Evolutionary conservation across 805 yeast genomes (phyloP).

Genomic region (Clavispora phyllophila): DNA sequence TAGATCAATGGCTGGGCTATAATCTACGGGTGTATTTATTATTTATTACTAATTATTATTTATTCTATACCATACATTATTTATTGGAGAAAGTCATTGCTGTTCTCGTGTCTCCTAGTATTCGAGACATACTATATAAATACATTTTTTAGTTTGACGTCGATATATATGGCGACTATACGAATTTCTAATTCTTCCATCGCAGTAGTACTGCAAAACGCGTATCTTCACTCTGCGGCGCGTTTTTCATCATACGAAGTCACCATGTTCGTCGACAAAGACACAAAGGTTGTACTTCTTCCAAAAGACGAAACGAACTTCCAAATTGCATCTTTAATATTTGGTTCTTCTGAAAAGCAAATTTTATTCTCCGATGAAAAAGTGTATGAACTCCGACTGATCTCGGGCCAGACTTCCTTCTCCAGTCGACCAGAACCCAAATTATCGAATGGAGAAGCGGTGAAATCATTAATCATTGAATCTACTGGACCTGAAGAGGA

Average conservation of each 20-base stretch:
- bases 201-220: neutral
- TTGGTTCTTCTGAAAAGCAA: constrained; percentile 2
- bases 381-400: constrained; percentile 12
- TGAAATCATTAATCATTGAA: constrained; percentile 13
- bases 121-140: no score
- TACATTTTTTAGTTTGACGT: no score
- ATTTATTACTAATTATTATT: neutral
- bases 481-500: neutral
- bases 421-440: constrained; percentile 12
- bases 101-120: no score
- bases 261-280: constrained; percentile 2
- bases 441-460: constrained; percentile 15
- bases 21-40: neutral
- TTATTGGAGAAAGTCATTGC: no score
- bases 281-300: constrained; percentile 9
- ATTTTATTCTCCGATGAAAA: constrained; percentile 5
- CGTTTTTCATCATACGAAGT: neutral
- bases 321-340: constrained; percentile 2
- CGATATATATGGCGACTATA: no score
- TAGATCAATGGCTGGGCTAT: constrained; percentile 43
- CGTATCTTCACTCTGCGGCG: neutral
- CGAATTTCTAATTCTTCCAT: no score
- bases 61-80: no score
- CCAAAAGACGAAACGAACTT: constrained; percentile 4
- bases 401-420: constrained; percentile 10